Percentiles rank a stretch among this genome's conserved stretches.
Evolutionary conservation across 768 basidiomycete genomes (phyloP).

Genomic region (Suillus tomentosus): DNA sequence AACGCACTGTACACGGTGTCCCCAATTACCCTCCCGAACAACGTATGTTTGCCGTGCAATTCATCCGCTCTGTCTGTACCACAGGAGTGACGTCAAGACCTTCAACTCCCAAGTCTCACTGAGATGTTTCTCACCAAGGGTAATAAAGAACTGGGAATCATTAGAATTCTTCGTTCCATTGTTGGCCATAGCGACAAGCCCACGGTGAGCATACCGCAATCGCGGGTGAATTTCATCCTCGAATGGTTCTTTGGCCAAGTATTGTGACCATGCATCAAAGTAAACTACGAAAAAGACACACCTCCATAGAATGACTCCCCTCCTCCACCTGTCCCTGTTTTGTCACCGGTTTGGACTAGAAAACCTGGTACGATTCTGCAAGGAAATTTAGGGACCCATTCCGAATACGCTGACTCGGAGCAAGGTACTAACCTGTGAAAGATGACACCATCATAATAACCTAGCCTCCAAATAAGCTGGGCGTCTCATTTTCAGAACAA

Average conservation of each 20-base stretch:
- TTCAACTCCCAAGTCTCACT: constrained; percentile 9
- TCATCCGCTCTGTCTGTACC: constrained; percentile 83
- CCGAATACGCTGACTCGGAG: neutral
- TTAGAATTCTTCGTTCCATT: constrained; percentile 85
- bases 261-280: neutral
- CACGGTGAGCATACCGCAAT: constrained; percentile 86
- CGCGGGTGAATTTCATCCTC: constrained; percentile 95
- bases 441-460: constrained; percentile 95
- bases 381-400: constrained; percentile 1
- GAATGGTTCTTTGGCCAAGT: constrained; percentile 66
- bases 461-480: constrained; percentile 38
- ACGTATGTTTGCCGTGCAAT: constrained; percentile 90
- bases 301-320: constrained; percentile 97
- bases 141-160: constrained; percentile 94
- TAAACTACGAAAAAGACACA: constrained; percentile 23
- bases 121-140: constrained; percentile 61
- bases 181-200: constrained; percentile 94
- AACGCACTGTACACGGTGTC: constrained; percentile 87
- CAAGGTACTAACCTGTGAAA: constrained; percentile 77
- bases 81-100: constrained; percentile 2
- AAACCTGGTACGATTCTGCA: constrained; percentile 84
- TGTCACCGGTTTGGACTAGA: constrained; percentile 94
- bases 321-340: constrained; percentile 85
- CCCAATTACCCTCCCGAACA: constrained; percentile 89
- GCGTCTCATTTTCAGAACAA: constrained; percentile 1